Conservation (phyloP, 2,329 filamentous ascomycete species). For the Cordyceps militaris region DNA sequence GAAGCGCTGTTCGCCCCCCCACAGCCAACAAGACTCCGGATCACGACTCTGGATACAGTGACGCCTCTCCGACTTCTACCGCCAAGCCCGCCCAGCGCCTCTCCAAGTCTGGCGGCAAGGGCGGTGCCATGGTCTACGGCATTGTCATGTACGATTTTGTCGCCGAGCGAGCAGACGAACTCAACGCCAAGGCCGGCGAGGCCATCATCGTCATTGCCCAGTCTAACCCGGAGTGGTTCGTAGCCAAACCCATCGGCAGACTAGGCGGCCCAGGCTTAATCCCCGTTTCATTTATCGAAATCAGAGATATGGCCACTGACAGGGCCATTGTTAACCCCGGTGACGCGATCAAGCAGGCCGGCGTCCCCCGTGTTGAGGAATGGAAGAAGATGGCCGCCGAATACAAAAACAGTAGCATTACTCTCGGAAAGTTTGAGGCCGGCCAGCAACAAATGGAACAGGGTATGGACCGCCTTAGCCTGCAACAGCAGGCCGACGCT, state of each 20-base stretch:
- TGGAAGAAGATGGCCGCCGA: constrained; percentile 99
- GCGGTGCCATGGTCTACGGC: constrained; percentile 87
- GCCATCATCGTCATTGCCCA: constrained; percentile 98
- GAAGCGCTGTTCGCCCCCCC: constrained; percentile 29
- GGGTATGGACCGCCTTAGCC: constrained; percentile 17
- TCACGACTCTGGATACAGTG: constrained; percentile 80
- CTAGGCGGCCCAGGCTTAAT: constrained; percentile 94
- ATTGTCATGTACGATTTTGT: constrained; percentile 96
- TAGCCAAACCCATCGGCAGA: constrained; percentile 96
- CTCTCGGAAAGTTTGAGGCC: constrained; percentile 79
- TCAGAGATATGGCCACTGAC: constrained; percentile 86
- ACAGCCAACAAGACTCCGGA: constrained; percentile 55
- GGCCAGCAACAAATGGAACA: constrained; percentile 25
- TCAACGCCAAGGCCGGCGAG: constrained; percentile 91
- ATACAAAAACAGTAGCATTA: constrained; percentile 99
- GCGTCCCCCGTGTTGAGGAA: constrained; percentile 91
- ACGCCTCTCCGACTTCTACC: constrained; percentile 22
- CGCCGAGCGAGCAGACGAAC: constrained; percentile 88
- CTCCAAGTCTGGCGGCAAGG: constrained; percentile 45
- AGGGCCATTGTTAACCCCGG: constrained; percentile 73
- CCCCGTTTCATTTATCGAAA: constrained; percentile 93
- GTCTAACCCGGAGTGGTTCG: constrained; percentile 98
- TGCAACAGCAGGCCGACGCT: constrained; percentile 23
- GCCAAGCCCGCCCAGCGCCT: constrained; percentile 25
- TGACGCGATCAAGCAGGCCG: constrained; percentile 79